Percentiles rank a stretch among this genome's conserved stretches.
These are phyloP conservation scores for Agaricales sp. DNA, from an alignment of 1,284 basidiomycete genomes.

Conservation along the genomic window DNA sequence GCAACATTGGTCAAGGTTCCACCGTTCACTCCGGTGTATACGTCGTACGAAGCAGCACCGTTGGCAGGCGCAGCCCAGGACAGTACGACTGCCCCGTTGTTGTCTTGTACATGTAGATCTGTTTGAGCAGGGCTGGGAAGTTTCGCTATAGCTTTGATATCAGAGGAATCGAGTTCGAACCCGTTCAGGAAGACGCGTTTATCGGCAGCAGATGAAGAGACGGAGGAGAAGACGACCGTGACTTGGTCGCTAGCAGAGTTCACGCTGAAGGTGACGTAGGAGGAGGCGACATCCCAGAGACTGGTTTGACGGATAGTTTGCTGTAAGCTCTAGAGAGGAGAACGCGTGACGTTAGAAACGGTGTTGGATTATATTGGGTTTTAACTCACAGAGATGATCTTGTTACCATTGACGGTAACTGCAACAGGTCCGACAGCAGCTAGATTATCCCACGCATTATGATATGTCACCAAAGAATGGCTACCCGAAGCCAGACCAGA, in stretches of 20 bases:
- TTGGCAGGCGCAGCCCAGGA: not conserved
- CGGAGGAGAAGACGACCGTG: constrained; percentile 5
- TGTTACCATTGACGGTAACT: constrained; percentile 1
- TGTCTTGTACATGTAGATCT: constrained; percentile 3
- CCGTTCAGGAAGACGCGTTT: constrained; percentile 7
- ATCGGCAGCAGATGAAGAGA: not conserved
- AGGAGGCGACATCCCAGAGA: constrained; percentile 5
- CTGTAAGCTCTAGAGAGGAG: not conserved
- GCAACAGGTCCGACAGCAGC: not conserved
- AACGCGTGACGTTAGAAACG: not conserved
- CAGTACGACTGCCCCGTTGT: not conserved
- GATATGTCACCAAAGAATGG: not conserved
- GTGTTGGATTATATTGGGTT: too few relatives aligned
- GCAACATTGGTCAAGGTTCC: not conserved
- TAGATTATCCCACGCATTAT: constrained; percentile 6
- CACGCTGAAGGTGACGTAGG: constrained; percentile 6
- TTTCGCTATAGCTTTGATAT: constrained; percentile 1
- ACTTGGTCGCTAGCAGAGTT: constrained; percentile 1
- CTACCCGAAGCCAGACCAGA: constrained; percentile 1
- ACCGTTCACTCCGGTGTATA: constrained; percentile 2
- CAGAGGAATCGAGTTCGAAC: constrained; percentile 3
- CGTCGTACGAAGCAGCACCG: constrained; percentile 4
- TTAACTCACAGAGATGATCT: constrained; percentile 1
- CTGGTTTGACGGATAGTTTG: constrained; percentile 6
- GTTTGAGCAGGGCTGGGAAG: constrained; percentile 1